Conservation (phyloP, 2,329 filamentous ascomycete species). For the Aspergillus clavatus region DNA sequence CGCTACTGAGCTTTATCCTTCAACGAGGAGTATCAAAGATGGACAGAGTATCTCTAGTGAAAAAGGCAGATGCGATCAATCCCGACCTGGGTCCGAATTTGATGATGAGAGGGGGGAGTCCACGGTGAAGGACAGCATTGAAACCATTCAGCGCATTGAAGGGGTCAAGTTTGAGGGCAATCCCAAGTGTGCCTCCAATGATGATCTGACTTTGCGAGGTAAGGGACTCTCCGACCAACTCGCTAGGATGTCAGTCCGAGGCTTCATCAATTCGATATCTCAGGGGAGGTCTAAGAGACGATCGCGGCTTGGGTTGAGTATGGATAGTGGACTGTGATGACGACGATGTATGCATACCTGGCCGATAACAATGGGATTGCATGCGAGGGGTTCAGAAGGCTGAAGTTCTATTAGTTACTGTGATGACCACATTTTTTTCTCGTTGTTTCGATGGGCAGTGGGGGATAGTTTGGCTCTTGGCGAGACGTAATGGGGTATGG, state of each 20-base stretch:
- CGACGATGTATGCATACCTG: no score
- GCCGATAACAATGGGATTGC: slow-evolving; percentile 7
- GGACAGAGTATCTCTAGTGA: not conserved
- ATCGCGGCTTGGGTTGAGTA: slow-evolving; percentile 5
- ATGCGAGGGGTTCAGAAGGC: slow-evolving; percentile 5
- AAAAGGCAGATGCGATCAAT: not conserved
- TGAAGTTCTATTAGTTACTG: not conserved
- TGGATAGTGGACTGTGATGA: slow-evolving; percentile 9
- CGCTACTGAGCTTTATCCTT: not conserved
- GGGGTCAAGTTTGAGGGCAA: slow-evolving; percentile 7
- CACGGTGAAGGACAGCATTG: slow-evolving; percentile 2
- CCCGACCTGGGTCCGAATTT: not conserved
- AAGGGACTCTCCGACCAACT: slow-evolving; percentile 4
- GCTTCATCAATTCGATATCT: slow-evolving; percentile 19
- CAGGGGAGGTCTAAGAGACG: slow-evolving; percentile 11
- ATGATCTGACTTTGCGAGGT: not conserved
- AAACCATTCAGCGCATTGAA: slow-evolving; percentile 7
- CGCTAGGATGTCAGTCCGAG: slow-evolving; percentile 13
- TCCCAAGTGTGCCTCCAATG: slow-evolving; percentile 1
- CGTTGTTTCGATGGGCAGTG: slow-evolving; percentile 7
- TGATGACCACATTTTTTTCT: slow-evolving; percentile 6
- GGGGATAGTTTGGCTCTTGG: slow-evolving; percentile 9
- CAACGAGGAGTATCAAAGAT: not conserved
- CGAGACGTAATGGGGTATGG: slow-evolving; percentile 12
- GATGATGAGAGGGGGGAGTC: slow-evolving; percentile 5